These are phyloP conservation scores for Salvia hispanica DNA, from an alignment of 257 asterid genomes.

Conservation along the genomic window DNA sequence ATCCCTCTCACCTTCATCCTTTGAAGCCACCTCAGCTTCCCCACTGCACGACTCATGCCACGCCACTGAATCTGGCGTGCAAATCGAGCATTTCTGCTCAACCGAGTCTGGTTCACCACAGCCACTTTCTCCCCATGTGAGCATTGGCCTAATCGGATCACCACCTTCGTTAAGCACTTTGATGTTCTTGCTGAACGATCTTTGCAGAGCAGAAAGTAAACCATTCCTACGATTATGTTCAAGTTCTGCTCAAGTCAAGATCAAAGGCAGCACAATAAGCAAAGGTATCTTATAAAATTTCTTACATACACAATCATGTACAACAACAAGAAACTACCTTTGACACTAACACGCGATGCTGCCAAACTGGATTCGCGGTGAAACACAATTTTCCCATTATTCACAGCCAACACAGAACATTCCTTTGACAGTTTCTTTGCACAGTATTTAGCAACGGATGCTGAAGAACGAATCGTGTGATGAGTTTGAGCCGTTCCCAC, in stretches of 20 bases:
- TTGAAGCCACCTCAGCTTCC: conserved; percentile 39
- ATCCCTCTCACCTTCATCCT: conserved; percentile 39
- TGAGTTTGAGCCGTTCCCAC: conserved; percentile 73
- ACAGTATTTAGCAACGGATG: conserved; percentile 83
- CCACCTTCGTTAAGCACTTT: conserved; percentile 47
- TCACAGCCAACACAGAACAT: conserved; percentile 72
- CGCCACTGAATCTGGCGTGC: conserved; percentile 42
- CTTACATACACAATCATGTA: neutral
- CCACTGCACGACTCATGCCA: conserved; percentile 28
- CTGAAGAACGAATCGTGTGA: conserved; percentile 59
- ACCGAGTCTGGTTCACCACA: conserved; percentile 31
- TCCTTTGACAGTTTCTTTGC: conserved; percentile 72
- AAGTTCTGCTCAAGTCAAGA: conserved; percentile 51
- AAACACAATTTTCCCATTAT: conserved; percentile 73
- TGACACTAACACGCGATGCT: conserved; percentile 38
- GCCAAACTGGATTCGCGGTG: conserved; percentile 52
- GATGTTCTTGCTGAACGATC: conserved; percentile 64
- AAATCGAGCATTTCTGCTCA: conserved; percentile 58
- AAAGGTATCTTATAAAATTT: neutral
- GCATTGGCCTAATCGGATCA: conserved; percentile 35
- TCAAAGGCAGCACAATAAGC: conserved; percentile 7
- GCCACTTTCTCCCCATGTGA: conserved; percentile 43
- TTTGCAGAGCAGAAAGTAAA: conserved; percentile 65
- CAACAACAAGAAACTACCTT: conserved; percentile 48
- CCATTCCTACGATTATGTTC: conserved; percentile 58